Evolutionary conservation across 768 basidiomycete species (phyloP), one percentile per base, ranked within the genome.

Genomic region (Pleurotus cornucopiae): DNA sequence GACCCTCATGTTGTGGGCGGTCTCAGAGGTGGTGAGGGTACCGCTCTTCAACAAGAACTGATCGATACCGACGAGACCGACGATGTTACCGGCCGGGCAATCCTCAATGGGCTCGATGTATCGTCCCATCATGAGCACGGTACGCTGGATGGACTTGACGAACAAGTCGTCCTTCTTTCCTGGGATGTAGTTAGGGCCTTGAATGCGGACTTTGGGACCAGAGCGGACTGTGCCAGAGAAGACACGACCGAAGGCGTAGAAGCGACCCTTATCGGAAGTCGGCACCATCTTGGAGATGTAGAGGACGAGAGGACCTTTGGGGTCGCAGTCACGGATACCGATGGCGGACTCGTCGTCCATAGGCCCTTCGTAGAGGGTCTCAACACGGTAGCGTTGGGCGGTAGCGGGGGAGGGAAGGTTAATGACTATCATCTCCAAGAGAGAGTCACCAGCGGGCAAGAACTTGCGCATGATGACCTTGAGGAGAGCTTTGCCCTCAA

Each of bases 211-310:
- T 79, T 99, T 99, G 68, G 97, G 97, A 55, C 97, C 97, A 56
- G 97, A 85, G 63, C 84, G 87, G 68, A 98, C 94, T 60, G 94
- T 98, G 68, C 97, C 97, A 61, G 97, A 91, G 84, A 99, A 99
- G 78, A 99, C 88, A 83, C 97, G 97, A 75, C 97, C 97, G 74
- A 99, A 99, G 59, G 97, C 97, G 75, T 98, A 98, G 90, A 98
- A 99, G 59, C 97, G 94, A 67, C 97, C 97, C 78, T 98, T 98
- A 75, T 99, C 97, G 64, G 97, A 97, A 41, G 97, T 98, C 60
- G 97, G 97, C 66, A 98, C 97, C 97, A 99, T 98, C 86, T 98
- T 98, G 63, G 97, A 98, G 76, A 99, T 81, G 76, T 99, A 99
- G 61, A 96, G 84, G 69, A 98, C 94, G 60, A 99, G 89, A 61